Percentiles rank a stretch among this genome's conserved stretches.
Conservation (phyloP, 495 filamentous ascomycete genomes). For the Aspergillus mulundensis region DNA sequence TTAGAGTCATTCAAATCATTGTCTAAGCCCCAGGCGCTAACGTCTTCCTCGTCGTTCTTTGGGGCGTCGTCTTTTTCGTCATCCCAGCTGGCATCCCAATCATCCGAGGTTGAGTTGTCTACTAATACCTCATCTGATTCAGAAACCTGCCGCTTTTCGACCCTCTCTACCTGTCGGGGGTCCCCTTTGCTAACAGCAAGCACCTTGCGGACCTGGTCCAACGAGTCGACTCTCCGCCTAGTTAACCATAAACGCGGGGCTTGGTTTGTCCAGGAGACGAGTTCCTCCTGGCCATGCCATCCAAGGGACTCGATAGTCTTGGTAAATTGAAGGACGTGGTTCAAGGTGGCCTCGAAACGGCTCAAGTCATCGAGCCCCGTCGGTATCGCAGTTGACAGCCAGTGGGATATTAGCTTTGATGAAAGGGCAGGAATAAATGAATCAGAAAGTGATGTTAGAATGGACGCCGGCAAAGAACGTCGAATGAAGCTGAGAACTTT, state of each 20-base stretch:
- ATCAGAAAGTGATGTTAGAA: slow-evolving; percentile 58
- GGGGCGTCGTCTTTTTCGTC: slow-evolving; percentile 52
- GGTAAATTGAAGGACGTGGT: slow-evolving; percentile 59
- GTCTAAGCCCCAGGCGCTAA: slow-evolving; percentile 62
- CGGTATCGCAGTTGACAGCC: slow-evolving; percentile 75
- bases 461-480: slow-evolving; percentile 57
- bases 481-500: slow-evolving; percentile 62
- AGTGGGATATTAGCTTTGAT: slow-evolving; percentile 60
- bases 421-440: slow-evolving; percentile 64
- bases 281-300: slow-evolving; percentile 64
- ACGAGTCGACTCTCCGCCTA: slow-evolving; percentile 71
- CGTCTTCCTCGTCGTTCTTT: slow-evolving; percentile 51
- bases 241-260: slow-evolving; percentile 80
- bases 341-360: slow-evolving; percentile 62
- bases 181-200: slow-evolving; percentile 59
- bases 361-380: slow-evolving; percentile 62
- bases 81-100: slow-evolving; percentile 75
- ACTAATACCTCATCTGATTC: slow-evolving; percentile 60
- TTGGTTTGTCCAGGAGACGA: slow-evolving; percentile 76
- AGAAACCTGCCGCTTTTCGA: slow-evolving; percentile 77
- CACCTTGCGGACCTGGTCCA: slow-evolving; percentile 68
- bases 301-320: slow-evolving; percentile 54
- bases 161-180: slow-evolving; percentile 66
- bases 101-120: slow-evolving; percentile 52
- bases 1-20: slow-evolving; percentile 33